Conservation (phyloP, 768 basidiomycete species). For the Rickenella mellea region DNA sequence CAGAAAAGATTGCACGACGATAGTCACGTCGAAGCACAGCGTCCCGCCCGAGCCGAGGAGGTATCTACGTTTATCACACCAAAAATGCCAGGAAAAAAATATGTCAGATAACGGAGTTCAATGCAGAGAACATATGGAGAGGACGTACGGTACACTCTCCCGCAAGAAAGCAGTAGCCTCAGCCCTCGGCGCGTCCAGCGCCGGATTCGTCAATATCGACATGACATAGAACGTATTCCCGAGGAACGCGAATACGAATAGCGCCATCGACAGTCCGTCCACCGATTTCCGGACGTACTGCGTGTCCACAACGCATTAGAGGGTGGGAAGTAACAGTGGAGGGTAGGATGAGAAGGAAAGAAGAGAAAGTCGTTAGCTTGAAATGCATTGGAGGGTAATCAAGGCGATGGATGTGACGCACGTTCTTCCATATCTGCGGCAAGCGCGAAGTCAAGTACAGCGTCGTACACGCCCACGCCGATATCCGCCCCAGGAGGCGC, state of each 20-base stretch:
- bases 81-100: neutral
- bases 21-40: conserved; percentile 85
- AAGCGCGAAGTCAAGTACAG: conserved; percentile 89
- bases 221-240: conserved; percentile 92
- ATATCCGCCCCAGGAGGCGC: conserved; percentile 77
- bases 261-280: conserved; percentile 87
- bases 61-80: conserved; percentile 43
- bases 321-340: conserved; percentile 1
- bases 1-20: conserved; percentile 75
- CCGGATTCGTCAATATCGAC: conserved; percentile 77
- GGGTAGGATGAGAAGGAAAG: neutral
- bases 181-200: conserved; percentile 44
- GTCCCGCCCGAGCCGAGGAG: conserved; percentile 90
- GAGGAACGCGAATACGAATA: conserved; percentile 89
- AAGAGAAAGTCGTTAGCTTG: neutral
- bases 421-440: conserved; percentile 99
- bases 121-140: neutral
- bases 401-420: conserved; percentile 31
- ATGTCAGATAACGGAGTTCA: neutral
- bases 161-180: conserved; percentile 57
- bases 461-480: conserved; percentile 90
- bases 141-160: conserved; percentile 78
- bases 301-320: neutral
- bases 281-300: conserved; percentile 88
- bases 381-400: neutral